Conservation (phyloP, 345 rosid species). For the Populus euphratica region DNA sequence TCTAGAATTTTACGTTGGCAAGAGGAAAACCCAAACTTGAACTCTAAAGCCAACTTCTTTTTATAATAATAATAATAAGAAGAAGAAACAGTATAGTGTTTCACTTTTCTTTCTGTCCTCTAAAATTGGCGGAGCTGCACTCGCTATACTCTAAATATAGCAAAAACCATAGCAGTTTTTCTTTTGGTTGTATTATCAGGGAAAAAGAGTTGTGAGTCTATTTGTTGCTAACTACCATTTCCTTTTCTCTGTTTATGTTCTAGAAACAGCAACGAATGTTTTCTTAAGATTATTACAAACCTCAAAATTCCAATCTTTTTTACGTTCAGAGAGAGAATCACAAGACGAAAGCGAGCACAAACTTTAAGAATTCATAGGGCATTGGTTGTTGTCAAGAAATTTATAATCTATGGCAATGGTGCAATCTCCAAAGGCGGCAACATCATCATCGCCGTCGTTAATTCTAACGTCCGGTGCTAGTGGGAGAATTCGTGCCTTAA, state of each 20-base stretch:
- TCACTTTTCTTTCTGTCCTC: too few species aligned
- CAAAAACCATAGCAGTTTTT: not conserved
- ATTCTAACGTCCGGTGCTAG: conserved; percentile 86
- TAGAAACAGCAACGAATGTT: not conserved
- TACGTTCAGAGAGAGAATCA: not conserved
- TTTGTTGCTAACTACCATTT: not conserved
- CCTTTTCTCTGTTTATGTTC: not conserved
- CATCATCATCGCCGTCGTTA: conserved; percentile 35
- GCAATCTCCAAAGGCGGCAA: conserved; percentile 5
- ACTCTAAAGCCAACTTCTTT: not conserved
- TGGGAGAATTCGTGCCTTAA: conserved; percentile 60
- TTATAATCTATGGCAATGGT: conserved; percentile 36
- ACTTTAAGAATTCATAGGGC: not conserved
- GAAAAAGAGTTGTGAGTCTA: not conserved
- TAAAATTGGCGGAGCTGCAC: not conserved
- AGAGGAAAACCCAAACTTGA: not conserved
- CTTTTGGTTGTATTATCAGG: not conserved
- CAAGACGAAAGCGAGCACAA: not conserved
- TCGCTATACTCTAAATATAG: not conserved
- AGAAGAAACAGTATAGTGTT: too few species aligned
- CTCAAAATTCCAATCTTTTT: not conserved
- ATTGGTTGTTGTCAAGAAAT: not conserved
- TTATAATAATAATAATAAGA: not conserved
- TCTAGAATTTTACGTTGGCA: not conserved
- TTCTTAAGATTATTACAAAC: not conserved